Evolutionary conservation across 371 early-diverging fungal genomes (phyloP), one percentile per base, ranked within the genome.

Genomic region (Haplosporangium sp.): DNA sequence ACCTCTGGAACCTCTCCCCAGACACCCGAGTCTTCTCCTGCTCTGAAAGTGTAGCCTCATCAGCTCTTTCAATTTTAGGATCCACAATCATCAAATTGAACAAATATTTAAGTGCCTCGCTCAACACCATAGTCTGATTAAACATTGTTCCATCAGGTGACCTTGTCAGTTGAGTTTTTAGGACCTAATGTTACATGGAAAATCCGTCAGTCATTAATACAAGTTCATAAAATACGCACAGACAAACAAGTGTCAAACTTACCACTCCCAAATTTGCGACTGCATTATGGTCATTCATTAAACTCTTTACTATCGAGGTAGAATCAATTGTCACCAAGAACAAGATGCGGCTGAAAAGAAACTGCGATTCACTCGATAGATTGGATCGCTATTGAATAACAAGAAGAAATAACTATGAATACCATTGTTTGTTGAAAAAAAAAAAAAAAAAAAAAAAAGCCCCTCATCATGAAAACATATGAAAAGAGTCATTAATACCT

Each of bases 61-160:
- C 48, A 27, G 69, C 64, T 11, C 67, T 63, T 15, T 68, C 69
- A 15, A 79, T 59, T 47, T 83, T 76, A 17, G 85, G 73, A 38
- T 84, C 86, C 2, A 87, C 82, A 47, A 88, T 58, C 83, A 89
- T 83, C 39, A 91, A 55, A 63, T 88, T 89, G 67, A 90, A 91
- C 17, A 91, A 72, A 20, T 90, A 72, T 59, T 91, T 91, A 20
- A 91, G 73, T 11, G 87, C 88, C 64, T 90, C 91, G 70, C 85
- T 88, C 35, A 84, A 67, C 10, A 88, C 86, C 65, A 86, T 87
- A 11, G 72, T 71, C 47, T 85, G 83, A 19, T 87, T 84, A 61
- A 88, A 78, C 79, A 78, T 74, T 42, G 74, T 70, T 7, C 71
- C 74, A 63, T 78, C 79, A 1, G 79, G 79, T 11, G 67, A 57